Evolutionary conservation across 768 basidiomycete species (phyloP).

Genomic region (Cyathus striatus): DNA sequence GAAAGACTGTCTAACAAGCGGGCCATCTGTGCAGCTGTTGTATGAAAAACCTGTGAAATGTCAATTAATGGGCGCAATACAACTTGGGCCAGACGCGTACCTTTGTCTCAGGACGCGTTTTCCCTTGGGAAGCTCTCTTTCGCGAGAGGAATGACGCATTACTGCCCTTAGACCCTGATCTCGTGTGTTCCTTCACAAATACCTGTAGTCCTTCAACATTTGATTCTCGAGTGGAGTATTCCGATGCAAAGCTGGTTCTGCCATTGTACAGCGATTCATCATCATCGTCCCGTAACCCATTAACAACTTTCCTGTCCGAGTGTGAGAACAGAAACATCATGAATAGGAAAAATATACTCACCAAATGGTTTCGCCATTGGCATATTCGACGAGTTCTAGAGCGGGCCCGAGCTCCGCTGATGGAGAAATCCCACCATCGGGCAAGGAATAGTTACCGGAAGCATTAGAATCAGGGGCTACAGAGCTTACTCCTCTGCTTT

Average conservation of each 20-base stretch:
- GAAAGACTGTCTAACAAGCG: constrained; percentile 81
- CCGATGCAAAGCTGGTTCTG: constrained; percentile 70
- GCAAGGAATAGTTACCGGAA: constrained; percentile 23
- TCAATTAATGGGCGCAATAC: constrained; percentile 18
- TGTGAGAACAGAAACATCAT: constrained; percentile 9
- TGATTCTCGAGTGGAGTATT: constrained; percentile 52
- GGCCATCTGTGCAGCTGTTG: constrained; percentile 73
- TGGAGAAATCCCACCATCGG: constrained; percentile 19
- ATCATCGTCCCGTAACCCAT: constrained; percentile 76
- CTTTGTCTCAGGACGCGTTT: constrained; percentile 79
- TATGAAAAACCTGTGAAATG: constrained; percentile 60
- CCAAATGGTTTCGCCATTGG: constrained; percentile 89
- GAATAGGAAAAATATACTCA: constrained; percentile 25
- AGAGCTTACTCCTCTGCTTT: constrained; percentile 36
- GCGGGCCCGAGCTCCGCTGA: constrained; percentile 52
- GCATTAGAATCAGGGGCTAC: constrained; percentile 22
- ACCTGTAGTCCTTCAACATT: constrained; percentile 60
- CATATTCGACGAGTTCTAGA: constrained; percentile 75
- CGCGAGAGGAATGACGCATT: constrained; percentile 55
- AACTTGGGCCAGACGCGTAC: constrained; percentile 32
- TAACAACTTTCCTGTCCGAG: constrained; percentile 67
- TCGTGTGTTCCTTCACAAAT: constrained; percentile 73
- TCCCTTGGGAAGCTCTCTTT: constrained; percentile 49
- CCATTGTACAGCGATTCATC: constrained; percentile 62
- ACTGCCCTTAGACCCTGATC: constrained; percentile 64